These are phyloP conservation scores for Coprinopsis marcescibilis DNA, from an alignment of 768 basidiomycete species.

Conservation along the genomic window DNA sequence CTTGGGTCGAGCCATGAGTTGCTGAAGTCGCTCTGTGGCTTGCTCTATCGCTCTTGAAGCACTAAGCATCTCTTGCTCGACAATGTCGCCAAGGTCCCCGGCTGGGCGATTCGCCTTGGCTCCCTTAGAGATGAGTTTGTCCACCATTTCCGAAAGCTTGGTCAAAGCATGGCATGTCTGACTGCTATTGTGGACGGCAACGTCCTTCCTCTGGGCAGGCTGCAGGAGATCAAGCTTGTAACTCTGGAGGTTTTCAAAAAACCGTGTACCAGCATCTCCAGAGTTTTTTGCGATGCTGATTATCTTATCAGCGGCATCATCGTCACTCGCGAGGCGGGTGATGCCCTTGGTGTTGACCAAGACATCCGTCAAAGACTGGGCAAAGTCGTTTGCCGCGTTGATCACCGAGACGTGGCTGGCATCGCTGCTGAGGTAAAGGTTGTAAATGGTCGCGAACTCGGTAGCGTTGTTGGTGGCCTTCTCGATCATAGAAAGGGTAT, in stretches of 20 bases:
- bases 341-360: slow-evolving; percentile 93
- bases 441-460: slow-evolving; percentile 93
- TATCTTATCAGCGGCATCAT: slow-evolving; percentile 90
- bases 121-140: slow-evolving; percentile 80
- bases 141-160: slow-evolving; percentile 84
- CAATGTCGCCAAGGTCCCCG: slow-evolving; percentile 93
- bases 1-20: slow-evolving; percentile 86
- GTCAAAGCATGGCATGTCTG: slow-evolving; percentile 77
- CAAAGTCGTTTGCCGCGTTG: slow-evolving; percentile 94
- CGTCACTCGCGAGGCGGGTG: slow-evolving; percentile 85
- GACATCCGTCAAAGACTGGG: slow-evolving; percentile 89
- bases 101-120: slow-evolving; percentile 70
- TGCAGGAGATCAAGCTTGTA: slow-evolving; percentile 86
- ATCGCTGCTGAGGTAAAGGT: slow-evolving; percentile 82
- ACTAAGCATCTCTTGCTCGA: slow-evolving; percentile 93
- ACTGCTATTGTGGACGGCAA: slow-evolving; percentile 85
- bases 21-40: slow-evolving; percentile 85
- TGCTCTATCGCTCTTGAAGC: slow-evolving; percentile 91
- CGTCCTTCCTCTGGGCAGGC: slow-evolving; percentile 70
- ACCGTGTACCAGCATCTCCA: slow-evolving; percentile 83
- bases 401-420: slow-evolving; percentile 96
- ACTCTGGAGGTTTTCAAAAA: slow-evolving; percentile 95
- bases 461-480: slow-evolving; percentile 92
- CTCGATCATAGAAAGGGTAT: slow-evolving; percentile 97
- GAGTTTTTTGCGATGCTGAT: slow-evolving; percentile 76